A percentile compares a stretch with the other conserved stretches of the same genome.
These are phyloP conservation scores for Anisodus acutangulus DNA, from an alignment of 257 asterid genomes.

Conservation along the genomic window DNA sequence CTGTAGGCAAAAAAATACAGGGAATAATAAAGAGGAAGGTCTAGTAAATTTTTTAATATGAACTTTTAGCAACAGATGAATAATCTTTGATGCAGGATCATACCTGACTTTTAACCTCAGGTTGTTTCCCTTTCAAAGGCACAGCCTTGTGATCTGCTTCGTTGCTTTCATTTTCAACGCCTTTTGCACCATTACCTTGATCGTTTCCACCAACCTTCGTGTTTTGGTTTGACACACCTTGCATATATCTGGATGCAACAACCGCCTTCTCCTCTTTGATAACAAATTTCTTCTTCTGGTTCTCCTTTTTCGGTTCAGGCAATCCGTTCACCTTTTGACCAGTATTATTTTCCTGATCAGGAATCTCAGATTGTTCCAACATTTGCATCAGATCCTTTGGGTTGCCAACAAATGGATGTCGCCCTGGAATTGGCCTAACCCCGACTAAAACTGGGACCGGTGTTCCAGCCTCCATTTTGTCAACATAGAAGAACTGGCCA, in stretches of 20 bases:
- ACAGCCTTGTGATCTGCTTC: constrained; percentile 45
- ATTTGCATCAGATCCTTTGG: constrained; percentile 91
- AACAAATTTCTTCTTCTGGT: constrained; percentile 49
- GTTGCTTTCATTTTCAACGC: constrained; percentile 43
- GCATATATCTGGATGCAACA: constrained; percentile 86
- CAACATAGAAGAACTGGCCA: constrained; percentile 90
- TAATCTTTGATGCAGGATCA: neutral
- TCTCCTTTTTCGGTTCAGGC: constrained; percentile 39
- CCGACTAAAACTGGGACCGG: constrained; percentile 78
- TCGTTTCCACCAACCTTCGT: constrained; percentile 43
- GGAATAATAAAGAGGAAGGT: neutral
- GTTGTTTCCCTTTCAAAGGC: constrained; percentile 49
- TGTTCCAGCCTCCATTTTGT: constrained; percentile 70
- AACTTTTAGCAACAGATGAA: neutral
- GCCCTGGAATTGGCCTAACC: constrained; percentile 78
- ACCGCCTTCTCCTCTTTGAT: constrained; percentile 80
- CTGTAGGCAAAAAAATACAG: neutral
- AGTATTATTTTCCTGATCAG: constrained; percentile 31
- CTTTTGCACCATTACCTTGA: constrained; percentile 28
- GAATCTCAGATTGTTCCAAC: constrained; percentile 52
- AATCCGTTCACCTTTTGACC: constrained; percentile 34
- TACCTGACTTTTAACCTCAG: constrained; percentile 75
- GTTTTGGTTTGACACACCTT: constrained; percentile 50
- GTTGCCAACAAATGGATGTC: constrained; percentile 74
- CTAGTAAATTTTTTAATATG: neutral